Evolutionary conservation across 2,329 filamentous ascomycete genomes (phyloP).

Genomic region (Exophiala sp.): DNA sequence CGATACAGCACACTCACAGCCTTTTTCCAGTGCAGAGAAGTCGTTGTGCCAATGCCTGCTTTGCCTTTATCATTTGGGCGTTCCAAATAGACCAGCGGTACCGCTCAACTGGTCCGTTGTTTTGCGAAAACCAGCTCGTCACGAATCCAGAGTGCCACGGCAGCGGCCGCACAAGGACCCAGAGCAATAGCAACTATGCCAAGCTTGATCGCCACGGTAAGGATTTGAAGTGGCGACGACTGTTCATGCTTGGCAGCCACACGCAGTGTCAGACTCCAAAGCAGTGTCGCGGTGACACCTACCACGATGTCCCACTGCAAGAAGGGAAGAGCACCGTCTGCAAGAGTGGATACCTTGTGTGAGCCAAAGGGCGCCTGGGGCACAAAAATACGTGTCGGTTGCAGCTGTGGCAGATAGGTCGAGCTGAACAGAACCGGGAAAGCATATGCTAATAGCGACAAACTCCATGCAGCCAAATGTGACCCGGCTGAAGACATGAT

Average conservation of each 20-base stretch:
- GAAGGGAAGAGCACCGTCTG: slow-evolving; percentile 44
- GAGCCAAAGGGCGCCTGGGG: slow-evolving; percentile 35
- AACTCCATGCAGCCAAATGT: slow-evolving; percentile 41
- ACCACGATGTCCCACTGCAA: slow-evolving; percentile 50
- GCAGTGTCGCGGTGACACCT: slow-evolving; percentile 40
- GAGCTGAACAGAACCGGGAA: slow-evolving; percentile 37
- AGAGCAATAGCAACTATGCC: slow-evolving; percentile 35
- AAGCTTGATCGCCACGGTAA: slow-evolving; percentile 35
- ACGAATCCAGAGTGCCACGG: slow-evolving; percentile 49
- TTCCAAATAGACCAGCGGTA: too few species aligned
- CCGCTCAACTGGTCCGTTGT: too few species aligned
- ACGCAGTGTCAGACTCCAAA: slow-evolving; percentile 46
- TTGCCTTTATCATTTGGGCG: too few species aligned
- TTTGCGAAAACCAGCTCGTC: slow-evolving; percentile 41
- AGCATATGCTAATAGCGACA: slow-evolving; percentile 39
- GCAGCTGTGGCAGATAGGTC: slow-evolving; percentile 34
- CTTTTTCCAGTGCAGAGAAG: too few species aligned
- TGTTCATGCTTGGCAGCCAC: slow-evolving; percentile 31
- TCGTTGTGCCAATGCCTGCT: too few species aligned
- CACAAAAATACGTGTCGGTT: slow-evolving; percentile 40
- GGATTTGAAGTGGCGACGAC: slow-evolving; percentile 29
- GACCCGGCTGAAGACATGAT: slow-evolving; percentile 39
- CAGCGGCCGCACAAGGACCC: slow-evolving; percentile 45
- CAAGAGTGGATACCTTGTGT: slow-evolving; percentile 33
- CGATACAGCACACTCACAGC: too few species aligned